These are phyloP conservation scores for Fusarium udum DNA, from an alignment of 2,329 filamentous ascomycete genomes.

Conservation along the genomic window DNA sequence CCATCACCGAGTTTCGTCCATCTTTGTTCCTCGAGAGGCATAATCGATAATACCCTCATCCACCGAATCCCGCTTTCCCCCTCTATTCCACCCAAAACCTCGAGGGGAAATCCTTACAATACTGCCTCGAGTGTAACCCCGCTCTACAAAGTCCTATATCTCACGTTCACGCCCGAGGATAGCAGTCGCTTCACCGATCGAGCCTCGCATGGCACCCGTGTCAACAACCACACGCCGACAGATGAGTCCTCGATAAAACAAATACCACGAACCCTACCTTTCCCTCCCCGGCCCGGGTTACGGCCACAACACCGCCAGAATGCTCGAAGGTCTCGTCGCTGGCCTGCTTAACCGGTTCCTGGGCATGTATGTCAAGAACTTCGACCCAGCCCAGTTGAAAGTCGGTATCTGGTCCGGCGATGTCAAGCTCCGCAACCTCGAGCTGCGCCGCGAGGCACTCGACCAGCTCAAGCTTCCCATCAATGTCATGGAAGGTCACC, in stretches of 20 bases:
- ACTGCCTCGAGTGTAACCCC: slow-evolving; percentile 13
- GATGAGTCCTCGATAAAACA: slow-evolving; percentile 38
- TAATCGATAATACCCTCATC: slow-evolving; percentile 31
- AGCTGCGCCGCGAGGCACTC: slow-evolving; percentile 92
- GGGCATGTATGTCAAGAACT: slow-evolving; percentile 99
- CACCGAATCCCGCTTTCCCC: slow-evolving; percentile 8
- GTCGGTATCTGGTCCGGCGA: slow-evolving; percentile 99
- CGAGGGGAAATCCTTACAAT: background rate
- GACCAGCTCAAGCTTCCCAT: slow-evolving; percentile 96
- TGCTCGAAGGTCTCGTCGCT: slow-evolving; percentile 97
- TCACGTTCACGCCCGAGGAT: slow-evolving; percentile 1
- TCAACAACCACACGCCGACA: slow-evolving; percentile 26
- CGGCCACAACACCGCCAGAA: slow-evolving; percentile 70
- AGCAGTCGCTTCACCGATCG: slow-evolving; percentile 12
- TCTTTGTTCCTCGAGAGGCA: slow-evolving; percentile 4
- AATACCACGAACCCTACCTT: slow-evolving; percentile 21
- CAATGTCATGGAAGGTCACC: slow-evolving; percentile 94
- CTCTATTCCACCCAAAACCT: background rate
- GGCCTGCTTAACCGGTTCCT: slow-evolving; percentile 98
- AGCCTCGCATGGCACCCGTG: slow-evolving; percentile 39
- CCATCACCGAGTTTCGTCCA: slow-evolving; percentile 19
- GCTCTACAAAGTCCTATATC: background rate
- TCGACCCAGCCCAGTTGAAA: slow-evolving; percentile 96
- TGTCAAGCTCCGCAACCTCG: slow-evolving; percentile 91
- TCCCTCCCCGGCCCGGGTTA: slow-evolving; percentile 73